A percentile compares a stretch with the other conserved stretches of the same genome.
Evolutionary conservation across 192 early-diverging fungal genomes (phyloP).

Genomic region (Coemansia sp.): DNA sequence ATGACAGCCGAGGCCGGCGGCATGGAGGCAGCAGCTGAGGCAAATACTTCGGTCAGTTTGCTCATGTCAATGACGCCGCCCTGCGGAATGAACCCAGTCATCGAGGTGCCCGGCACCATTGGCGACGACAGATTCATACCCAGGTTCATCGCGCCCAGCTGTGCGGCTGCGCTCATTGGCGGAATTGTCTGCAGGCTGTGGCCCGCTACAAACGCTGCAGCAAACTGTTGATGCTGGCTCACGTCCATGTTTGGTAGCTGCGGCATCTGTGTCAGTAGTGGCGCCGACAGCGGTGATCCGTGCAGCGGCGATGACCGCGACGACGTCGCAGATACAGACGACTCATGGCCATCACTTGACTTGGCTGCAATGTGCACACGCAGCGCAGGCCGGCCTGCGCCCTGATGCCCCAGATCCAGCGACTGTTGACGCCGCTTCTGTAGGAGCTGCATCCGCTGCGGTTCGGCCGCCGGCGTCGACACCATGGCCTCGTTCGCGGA

Average conservation of each 20-base stretch:
- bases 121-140: constrained; percentile 3
- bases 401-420: constrained; percentile 30
- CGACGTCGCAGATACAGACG: constrained; percentile 14
- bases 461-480: constrained; percentile 12
- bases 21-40: constrained; percentile 6
- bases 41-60: constrained; percentile 36
- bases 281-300: constrained; percentile 44
- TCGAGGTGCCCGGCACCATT: constrained; percentile 40
- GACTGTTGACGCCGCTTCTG: constrained; percentile 48
- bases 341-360: constrained; percentile 29
- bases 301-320: constrained; percentile 26
- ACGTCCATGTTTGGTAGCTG: constrained; percentile 26
- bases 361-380: constrained; percentile 39
- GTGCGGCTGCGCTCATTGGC: constrained; percentile 15
- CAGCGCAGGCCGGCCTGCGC: constrained; percentile 28
- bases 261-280: constrained; percentile 29
- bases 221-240: background rate
- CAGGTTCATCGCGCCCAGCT: constrained; percentile 23
- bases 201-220: constrained; percentile 36
- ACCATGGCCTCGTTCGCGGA: background rate
- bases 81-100: constrained; percentile 21
- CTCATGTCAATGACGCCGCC: constrained; percentile 29
- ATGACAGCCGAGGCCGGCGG: constrained; percentile 9
- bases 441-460: constrained; percentile 18
- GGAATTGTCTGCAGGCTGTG: constrained; percentile 18